phyloP scores from a whole-genome alignment of 345 rosid species.

The Rhodomyrtus tomentosa region DNA sequence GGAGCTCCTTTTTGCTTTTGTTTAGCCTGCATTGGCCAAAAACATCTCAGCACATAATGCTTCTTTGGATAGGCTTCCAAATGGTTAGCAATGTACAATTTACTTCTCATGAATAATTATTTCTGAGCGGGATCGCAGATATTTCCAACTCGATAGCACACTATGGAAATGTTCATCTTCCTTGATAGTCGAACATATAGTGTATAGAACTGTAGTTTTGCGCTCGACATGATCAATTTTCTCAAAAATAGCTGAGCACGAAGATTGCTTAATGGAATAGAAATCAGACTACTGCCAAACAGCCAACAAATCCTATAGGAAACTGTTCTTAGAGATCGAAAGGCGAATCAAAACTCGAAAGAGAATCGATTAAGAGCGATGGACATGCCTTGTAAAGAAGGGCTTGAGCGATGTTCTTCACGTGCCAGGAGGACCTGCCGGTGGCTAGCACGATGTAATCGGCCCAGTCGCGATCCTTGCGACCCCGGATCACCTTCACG shows the following conservation, averaged over 20 bases:
- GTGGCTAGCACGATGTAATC: conserved; percentile 79
- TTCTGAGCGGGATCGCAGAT: not conserved
- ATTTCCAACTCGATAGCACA: not conserved
- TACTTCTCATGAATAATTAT: not conserved
- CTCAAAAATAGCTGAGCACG: not conserved
- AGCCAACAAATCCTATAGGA: not conserved
- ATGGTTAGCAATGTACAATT: not conserved
- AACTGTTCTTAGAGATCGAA: not conserved
- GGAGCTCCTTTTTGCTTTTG: conserved; percentile 68
- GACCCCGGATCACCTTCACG: conserved; percentile 55
- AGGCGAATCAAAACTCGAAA: not conserved
- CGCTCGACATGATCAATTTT: not conserved
- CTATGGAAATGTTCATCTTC: not conserved
- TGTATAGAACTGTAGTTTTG: not conserved
- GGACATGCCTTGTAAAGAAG: conserved; percentile 45
- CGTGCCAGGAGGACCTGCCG: conserved; percentile 86
- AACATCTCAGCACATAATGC: not conserved
- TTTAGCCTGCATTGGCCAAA: conserved; percentile 47
- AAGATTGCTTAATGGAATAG: not conserved
- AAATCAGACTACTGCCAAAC: not conserved
- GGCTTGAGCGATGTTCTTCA: conserved; percentile 81
- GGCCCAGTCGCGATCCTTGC: conserved; percentile 46
- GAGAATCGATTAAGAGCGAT: not conserved
- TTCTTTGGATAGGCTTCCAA: not conserved
- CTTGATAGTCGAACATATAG: not conserved